These are phyloP conservation scores for Coemansia sp. DNA, from an alignment of 192 early-diverging fungal species.

Conservation along the genomic window DNA sequence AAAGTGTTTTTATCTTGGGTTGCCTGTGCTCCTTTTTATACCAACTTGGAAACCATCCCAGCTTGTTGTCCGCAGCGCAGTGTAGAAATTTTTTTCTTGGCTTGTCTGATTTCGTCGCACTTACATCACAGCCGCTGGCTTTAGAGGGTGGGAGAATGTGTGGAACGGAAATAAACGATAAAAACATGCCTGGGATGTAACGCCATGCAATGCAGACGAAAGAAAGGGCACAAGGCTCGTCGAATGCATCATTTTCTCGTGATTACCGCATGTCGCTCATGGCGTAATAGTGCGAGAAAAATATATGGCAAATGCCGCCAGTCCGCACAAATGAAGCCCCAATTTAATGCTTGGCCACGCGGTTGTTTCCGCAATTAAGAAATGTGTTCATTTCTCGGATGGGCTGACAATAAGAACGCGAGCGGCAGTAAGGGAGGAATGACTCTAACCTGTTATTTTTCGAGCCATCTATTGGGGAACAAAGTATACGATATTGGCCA, in stretches of 20 bases:
- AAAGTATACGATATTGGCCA: too few species aligned
- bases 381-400: too few species aligned
- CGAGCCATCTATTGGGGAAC: too few species aligned
- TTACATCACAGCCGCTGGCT: conserved; percentile 3
- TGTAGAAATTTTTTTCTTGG: background rate
- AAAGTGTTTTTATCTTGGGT: too few species aligned
- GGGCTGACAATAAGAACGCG: too few species aligned
- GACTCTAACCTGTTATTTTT: too few species aligned
- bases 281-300: background rate
- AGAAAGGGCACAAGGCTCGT: background rate
- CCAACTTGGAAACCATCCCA: background rate
- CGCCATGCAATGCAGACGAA: conserved; percentile 22
- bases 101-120: background rate
- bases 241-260: background rate
- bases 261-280: conserved; percentile 1
- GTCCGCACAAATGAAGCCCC: too few species aligned
- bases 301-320: background rate
- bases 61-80: background rate
- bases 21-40: background rate
- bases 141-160: background rate
- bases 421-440: too few species aligned
- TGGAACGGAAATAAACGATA: background rate
- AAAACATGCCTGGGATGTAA: conserved; percentile 14
- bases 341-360: too few species aligned
- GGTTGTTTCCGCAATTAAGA: too few species aligned